Base-by-base conservation (phyloP, 1,139 yeast genomes). In the Debaryomyces udenii region DNA sequence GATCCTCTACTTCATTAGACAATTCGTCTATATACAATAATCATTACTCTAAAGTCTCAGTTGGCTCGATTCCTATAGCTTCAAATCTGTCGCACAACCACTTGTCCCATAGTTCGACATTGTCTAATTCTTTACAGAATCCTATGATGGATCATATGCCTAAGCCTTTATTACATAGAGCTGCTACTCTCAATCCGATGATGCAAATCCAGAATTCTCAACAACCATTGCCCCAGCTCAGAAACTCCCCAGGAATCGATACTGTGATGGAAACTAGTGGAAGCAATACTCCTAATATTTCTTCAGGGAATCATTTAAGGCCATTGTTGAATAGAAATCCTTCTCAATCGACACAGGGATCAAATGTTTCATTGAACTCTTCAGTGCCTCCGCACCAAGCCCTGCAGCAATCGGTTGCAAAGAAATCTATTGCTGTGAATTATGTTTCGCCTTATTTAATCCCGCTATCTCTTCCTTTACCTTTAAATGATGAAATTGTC, bases 391-490 rank as follows among this genome's bases (percentile, higher is more conserved):
- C 27, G 31, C 42, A 27, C 31, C 46, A 39, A 31, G 38, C 34
- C 5, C 23, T 48, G 22, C 27, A 37, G 11, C 37, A 27, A 26
- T n/a, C 30, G n/a, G 31, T 9, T 6, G n/a, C 30, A 5, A 36
- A 53, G 39, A 48, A 49, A 40, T 43, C 47, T 9, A 40, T 49
- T 38, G 38, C 50, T 43, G 54, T 62, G 1, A 47, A 50, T 27
- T 54, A 61, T 40, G 53, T 64, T 1, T 66, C 78, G 0, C 79
- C 83, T 0, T 74, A 68, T 50, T 52, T 74, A n/a, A 61, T 76
- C 1, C 75, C 80, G 1, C 57, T 74, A 4, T 59, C 68, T 3
- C 45, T 78, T 2, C 78, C 78, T 1, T 46, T 78, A 2, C 68
- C 75, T 1, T 56, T 62, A 31, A 72, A 69, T 45, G 79, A 80